Percentiles rank a stretch among this genome's conserved stretches.
Evolutionary conservation across 2,329 filamentous ascomycete genomes (phyloP).

Genomic region (Arthrobotrys iridis): DNA sequence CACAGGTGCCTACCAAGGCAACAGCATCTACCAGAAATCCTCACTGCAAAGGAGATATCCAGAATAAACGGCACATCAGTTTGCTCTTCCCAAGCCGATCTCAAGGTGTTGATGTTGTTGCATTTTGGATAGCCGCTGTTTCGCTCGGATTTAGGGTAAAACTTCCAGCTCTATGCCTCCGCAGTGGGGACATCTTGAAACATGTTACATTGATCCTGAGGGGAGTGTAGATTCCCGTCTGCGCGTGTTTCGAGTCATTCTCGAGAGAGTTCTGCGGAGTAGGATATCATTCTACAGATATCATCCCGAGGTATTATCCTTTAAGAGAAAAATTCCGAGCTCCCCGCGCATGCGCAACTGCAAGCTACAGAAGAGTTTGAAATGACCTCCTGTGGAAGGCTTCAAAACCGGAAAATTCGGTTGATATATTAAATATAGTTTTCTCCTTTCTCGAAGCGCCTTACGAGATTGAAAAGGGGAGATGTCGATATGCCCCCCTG

Average conservation of each 20-base stretch:
- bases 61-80: too few species aligned
- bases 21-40: too few species aligned
- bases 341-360: constrained; percentile 3
- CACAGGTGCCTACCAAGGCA: too few species aligned
- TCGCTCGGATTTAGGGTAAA: constrained; percentile 4
- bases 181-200: constrained; percentile 8
- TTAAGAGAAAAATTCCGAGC: background rate
- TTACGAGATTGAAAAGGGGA: constrained; percentile 45
- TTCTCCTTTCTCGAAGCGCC: constrained; percentile 41
- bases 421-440: constrained; percentile 26
- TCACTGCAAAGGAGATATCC: too few species aligned
- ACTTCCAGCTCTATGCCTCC: background rate
- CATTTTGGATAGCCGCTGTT: background rate
- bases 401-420: constrained; percentile 32
- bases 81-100: too few species aligned
- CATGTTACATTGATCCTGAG: constrained; percentile 7
- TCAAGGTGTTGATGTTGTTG: constrained; percentile 7
- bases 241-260: constrained; percentile 1
- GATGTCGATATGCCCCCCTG: constrained; percentile 16
- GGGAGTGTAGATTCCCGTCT: background rate
- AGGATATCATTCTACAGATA: background rate
- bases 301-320: background rate
- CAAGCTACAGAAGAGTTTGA: background rate
- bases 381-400: constrained; percentile 20
- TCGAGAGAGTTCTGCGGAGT: background rate